phyloP scores from a whole-genome alignment of 345 rosid genomes.

The Microcos paniculata region DNA sequence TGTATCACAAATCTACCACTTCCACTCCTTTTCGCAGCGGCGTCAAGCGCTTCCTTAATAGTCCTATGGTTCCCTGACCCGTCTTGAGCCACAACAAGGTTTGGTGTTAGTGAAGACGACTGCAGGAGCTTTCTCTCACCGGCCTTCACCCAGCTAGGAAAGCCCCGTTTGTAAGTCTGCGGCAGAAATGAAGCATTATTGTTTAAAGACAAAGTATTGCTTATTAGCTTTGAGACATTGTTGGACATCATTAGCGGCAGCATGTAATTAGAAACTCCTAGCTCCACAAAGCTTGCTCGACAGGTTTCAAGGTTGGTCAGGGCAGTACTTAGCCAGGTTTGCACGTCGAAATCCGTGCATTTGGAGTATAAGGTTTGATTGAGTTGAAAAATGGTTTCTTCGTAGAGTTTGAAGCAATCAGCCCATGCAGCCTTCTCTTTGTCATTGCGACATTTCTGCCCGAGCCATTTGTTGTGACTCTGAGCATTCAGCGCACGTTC shows the following conservation, averaged over 20 bases:
- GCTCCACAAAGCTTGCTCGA: slow-evolving; percentile 57
- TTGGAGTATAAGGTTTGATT: slow-evolving; percentile 53
- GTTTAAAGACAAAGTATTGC: slow-evolving; percentile 64
- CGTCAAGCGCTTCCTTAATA: slow-evolving; percentile 62
- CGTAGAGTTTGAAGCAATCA: slow-evolving; percentile 70
- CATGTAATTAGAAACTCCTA: slow-evolving; percentile 48
- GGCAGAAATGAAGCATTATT: slow-evolving; percentile 18
- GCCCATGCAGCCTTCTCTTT: slow-evolving; percentile 75
- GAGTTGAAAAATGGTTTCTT: slow-evolving; percentile 48
- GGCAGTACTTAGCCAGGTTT: slow-evolving; percentile 88
- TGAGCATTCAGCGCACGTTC: slow-evolving; percentile 56
- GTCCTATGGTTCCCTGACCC: slow-evolving; percentile 62
- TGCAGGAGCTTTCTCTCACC: slow-evolving; percentile 63
- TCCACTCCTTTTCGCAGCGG: slow-evolving; percentile 52
- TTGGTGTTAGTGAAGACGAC: slow-evolving; percentile 33
- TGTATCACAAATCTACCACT: slow-evolving; percentile 64
- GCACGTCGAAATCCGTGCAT: slow-evolving; percentile 61
- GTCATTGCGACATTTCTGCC: slow-evolving; percentile 52
- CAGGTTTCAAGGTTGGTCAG: slow-evolving; percentile 78
- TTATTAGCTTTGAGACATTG: slow-evolving; percentile 61
- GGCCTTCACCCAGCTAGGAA: slow-evolving; percentile 67
- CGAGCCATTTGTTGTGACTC: slow-evolving; percentile 43
- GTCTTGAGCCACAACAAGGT: slow-evolving; percentile 75
- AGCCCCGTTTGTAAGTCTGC: slow-evolving; percentile 39
- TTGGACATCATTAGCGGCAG: slow-evolving; percentile 53